A percentile compares a stretch with the other conserved stretches of the same genome.
Evolutionary conservation across 1,284 basidiomycete genomes (phyloP).

Genomic region (Naganishia sp.): DNA sequence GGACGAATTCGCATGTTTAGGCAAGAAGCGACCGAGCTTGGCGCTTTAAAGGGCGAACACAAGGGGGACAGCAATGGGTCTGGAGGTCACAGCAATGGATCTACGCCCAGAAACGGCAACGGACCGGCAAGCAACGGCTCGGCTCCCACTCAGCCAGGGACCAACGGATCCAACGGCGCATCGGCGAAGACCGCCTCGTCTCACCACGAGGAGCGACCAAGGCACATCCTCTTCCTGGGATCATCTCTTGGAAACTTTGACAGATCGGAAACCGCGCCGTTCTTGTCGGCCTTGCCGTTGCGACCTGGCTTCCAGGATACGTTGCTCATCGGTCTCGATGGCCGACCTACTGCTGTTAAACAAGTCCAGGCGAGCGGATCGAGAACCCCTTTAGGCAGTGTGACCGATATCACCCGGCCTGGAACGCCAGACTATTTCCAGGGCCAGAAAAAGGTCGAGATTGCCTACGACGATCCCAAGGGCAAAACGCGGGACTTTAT

Average conservation of each 20-base stretch:
- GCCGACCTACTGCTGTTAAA: slow-evolving; percentile 45
- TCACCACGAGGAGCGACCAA: slow-evolving; percentile 53
- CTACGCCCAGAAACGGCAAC: neutral
- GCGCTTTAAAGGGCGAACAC: slow-evolving; percentile 34
- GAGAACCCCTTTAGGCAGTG: slow-evolving; percentile 8
- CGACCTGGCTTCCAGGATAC: slow-evolving; percentile 61
- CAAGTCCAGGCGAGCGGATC: slow-evolving; percentile 2
- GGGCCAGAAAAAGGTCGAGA: slow-evolving; percentile 54
- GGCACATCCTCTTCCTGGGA: slow-evolving; percentile 90
- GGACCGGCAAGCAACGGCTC: neutral
- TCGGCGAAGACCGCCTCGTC: slow-evolving; percentile 31
- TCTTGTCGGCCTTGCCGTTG: slow-evolving; percentile 77
- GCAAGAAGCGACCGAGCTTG: slow-evolving; percentile 45
- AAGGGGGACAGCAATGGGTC: neutral
- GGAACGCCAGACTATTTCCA: slow-evolving; percentile 34
- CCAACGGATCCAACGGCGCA: slow-evolving; percentile 1
- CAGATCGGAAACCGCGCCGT: slow-evolving; percentile 69
- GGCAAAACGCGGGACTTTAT: slow-evolving; percentile 82
- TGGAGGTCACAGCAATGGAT: neutral
- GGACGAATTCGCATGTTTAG: slow-evolving; percentile 53
- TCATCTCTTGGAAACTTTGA: slow-evolving; percentile 91
- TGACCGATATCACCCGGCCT: slow-evolving; percentile 17
- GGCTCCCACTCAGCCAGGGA: neutral
- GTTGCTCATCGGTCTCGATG: slow-evolving; percentile 77
- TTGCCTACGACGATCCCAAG: slow-evolving; percentile 75